A percentile compares a stretch with the other conserved stretches of the same genome.
phyloP scores from a whole-genome alignment of 768 basidiomycete genomes.

The Amanita fuliginea region DNA sequence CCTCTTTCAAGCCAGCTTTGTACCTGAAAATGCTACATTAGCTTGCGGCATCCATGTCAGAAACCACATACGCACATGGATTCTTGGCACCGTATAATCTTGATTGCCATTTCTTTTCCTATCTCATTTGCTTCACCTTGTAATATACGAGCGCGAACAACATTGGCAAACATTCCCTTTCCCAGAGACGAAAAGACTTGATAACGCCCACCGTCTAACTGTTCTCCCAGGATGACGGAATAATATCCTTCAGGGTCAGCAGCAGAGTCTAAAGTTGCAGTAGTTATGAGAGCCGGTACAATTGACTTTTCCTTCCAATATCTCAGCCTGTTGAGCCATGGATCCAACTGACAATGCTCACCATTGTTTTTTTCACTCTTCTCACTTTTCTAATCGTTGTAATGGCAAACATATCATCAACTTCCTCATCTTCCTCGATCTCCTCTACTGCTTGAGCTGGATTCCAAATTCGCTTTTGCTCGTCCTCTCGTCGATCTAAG shows the following conservation, averaged over 20 bases:
- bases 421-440: conserved; percentile 68
- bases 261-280: conserved; percentile 72
- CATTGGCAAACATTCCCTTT: conserved; percentile 98
- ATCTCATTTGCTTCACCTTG: conserved; percentile 45
- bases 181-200: conserved; percentile 94
- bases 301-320: conserved; percentile 27
- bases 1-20: conserved; percentile 90
- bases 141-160: conserved; percentile 81
- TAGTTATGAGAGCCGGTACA: conserved; percentile 57
- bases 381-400: conserved; percentile 40
- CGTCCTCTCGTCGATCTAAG: conserved; percentile 76
- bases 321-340: not conserved
- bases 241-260: conserved; percentile 97
- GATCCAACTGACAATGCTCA: conserved; percentile 18
- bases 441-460: conserved; percentile 38
- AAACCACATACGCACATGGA: conserved; percentile 62
- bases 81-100: conserved; percentile 92
- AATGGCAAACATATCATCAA: conserved; percentile 95
- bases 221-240: conserved; percentile 86
- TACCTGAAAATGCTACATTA: conserved; percentile 44
- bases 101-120: conserved; percentile 84
- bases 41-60: not conserved
- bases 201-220: conserved; percentile 84
- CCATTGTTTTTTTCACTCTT: conserved; percentile 43
- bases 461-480: conserved; percentile 52